Conservation (phyloP, 495 filamentous ascomycete genomes). For the Podospora pseudocomata region DNA sequence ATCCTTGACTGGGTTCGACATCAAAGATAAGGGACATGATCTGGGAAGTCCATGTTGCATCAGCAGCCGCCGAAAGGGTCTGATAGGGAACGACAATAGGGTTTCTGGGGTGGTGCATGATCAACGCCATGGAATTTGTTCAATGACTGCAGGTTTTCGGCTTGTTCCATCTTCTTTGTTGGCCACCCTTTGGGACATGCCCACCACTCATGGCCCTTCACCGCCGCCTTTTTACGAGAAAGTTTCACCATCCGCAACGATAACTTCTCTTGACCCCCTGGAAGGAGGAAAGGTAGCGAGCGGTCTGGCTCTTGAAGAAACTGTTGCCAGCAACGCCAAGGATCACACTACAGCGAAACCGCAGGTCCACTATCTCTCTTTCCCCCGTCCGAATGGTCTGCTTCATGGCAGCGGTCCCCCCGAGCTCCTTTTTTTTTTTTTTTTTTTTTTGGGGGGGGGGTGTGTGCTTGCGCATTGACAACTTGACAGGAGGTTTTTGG, state of each 20-base stretch:
- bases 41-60: neutral
- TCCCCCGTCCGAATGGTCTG: neutral
- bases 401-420: neutral
- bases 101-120: neutral
- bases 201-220: neutral
- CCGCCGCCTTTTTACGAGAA: neutral
- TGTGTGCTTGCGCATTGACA: neutral
- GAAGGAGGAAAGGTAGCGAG: neutral
- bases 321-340: slow-evolving; percentile 8
- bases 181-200: neutral
- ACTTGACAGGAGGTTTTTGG: neutral
- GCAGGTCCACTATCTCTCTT: slow-evolving; percentile 2
- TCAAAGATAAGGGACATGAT: neutral
- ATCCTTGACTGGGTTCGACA: neutral
- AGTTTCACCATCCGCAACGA: neutral
- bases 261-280: no score
- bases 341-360: neutral
- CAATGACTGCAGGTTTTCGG: neutral
- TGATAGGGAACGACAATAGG: neutral
- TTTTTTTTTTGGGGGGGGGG: no score
- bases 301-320: neutral
- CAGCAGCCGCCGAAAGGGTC: neutral
- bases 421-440: neutral
- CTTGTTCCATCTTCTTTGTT: neutral
- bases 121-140: neutral